Percentiles rank a stretch among this genome's conserved stretches.
Conservation (phyloP, 2,329 filamentous ascomycete species). For the Colletotrichum navitas region DNA sequence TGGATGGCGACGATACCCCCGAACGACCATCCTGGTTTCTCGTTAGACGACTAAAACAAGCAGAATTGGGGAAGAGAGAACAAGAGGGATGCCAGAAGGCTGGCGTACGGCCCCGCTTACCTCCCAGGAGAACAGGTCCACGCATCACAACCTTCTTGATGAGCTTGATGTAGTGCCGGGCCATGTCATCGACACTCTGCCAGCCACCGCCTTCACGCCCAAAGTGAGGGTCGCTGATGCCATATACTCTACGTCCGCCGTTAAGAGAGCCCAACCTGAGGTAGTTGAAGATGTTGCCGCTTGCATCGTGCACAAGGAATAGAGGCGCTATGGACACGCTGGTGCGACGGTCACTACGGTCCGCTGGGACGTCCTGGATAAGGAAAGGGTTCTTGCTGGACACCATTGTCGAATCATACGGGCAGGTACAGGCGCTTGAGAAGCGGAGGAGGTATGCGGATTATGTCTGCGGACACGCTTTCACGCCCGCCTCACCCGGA, state of each 20-base stretch:
- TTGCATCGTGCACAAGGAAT: slow-evolving; percentile 18
- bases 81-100: no score
- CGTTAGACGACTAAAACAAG: neutral
- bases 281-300: slow-evolving; percentile 21
- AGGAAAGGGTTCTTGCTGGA: neutral
- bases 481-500: no score
- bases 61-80: no score
- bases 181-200: slow-evolving; percentile 7
- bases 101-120: neutral
- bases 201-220: slow-evolving; percentile 3
- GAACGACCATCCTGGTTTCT: slow-evolving; percentile 14
- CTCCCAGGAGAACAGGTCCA: neutral
- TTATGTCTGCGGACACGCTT: no score
- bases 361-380: neutral
- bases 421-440: no score
- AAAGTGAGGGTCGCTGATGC: slow-evolving; percentile 14
- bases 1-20: slow-evolving; percentile 18
- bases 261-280: slow-evolving; percentile 11
- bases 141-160: neutral
- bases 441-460: no score
- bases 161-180: neutral
- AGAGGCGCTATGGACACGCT: neutral
- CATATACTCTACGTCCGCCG: neutral
- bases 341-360: neutral
- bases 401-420: no score